Base-by-base conservation (phyloP, 768 basidiomycete genomes). In the Leccinum rimulosum region DNA sequence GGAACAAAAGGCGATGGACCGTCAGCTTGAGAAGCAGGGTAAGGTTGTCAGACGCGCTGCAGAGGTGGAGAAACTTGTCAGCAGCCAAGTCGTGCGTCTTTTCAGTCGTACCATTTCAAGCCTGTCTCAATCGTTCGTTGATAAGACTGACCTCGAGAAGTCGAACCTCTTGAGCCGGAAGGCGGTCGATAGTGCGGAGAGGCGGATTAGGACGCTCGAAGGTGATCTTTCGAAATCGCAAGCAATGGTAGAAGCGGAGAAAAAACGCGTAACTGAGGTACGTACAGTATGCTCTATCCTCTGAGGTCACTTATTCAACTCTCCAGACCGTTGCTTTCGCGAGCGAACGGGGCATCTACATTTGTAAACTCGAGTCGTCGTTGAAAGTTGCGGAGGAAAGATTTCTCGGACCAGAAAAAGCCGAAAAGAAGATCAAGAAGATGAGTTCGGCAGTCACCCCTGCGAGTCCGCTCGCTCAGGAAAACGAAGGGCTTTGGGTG, bases 41-140 rank as follows among this genome's bases (percentile, higher is more conserved):
- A 82, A 82, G 58, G 80, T 82, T 6, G 76, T 95, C 12, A 93
- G 94, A 58, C 80, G 81, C 36, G 75, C 88, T 4, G 74, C 77
- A 11, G 87, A 88, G 55, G 73, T 81, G 0, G 88, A 94, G 66
- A 84, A 85, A 61, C 79, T 77, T 47, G 74, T 92, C 6, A 70
- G 68, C 3, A 67, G 67, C 7, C 88, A 89, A 73, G 66, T 89
- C 55, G 91, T 93, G 64, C 70, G 85, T 74, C 15, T 9, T 33
- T 27, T 30, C 56, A 4, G 47, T 50, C 47, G 17, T n/a, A 7
- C 12, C 11, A 28, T 35, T 14, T 28, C 7, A 6, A 25, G 3
- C 35, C 12, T 5, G 35, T 36, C 19, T 2, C 36, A 4, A 51
- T 22, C 22, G 22, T 22, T 52, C 0, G n/a, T 35, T 55, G 45